A percentile compares a stretch with the other conserved stretches of the same genome.
These are phyloP conservation scores for Malassezia globosa DNA, from an alignment of 1,284 basidiomycete genomes.

Conservation along the genomic window DNA sequence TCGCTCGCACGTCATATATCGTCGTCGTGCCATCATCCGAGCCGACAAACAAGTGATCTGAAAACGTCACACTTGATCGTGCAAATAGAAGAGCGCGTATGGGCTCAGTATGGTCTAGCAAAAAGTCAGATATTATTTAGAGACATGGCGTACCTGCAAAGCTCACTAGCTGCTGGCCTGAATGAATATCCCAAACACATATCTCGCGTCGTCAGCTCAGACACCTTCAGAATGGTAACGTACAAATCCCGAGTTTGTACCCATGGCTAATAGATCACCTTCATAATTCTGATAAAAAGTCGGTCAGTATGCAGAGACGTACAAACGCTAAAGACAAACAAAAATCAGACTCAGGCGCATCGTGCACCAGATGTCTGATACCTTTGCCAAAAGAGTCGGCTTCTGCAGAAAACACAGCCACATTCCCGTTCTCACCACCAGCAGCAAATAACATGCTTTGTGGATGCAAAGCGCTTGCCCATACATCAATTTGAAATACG, in stretches of 20 bases:
- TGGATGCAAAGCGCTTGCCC: slow-evolving; percentile 9
- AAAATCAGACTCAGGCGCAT: not conserved
- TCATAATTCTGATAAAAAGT: slow-evolving; percentile 10
- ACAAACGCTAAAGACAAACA: slow-evolving; percentile 4
- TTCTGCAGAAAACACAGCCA: slow-evolving; percentile 5
- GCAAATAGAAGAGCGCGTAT: slow-evolving; percentile 11
- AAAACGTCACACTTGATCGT: not conserved
- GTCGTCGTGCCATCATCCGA: slow-evolving; percentile 12
- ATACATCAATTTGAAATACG: not conserved
- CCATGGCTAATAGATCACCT: slow-evolving; percentile 11
- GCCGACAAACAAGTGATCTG: slow-evolving; percentile 11
- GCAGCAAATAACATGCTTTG: slow-evolving; percentile 1
- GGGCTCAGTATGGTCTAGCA: slow-evolving; percentile 15
- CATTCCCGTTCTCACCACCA: not conserved
- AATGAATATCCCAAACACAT: slow-evolving; percentile 2
- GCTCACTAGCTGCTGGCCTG: not conserved
- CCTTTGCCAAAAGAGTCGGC: slow-evolving; percentile 8
- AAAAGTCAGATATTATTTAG: not conserved
- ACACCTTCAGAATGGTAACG: too few species aligned
- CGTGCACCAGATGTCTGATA: not conserved
- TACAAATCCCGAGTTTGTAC: slow-evolving; percentile 10
- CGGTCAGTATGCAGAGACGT: not conserved
- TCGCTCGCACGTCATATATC: slow-evolving; percentile 8
- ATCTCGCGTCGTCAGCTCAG: not conserved
- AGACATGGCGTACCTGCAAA: too few species aligned